Evolutionary conservation across 2,329 filamentous ascomycete species (phyloP).

Genomic region (Pezizomycotina sp.): DNA sequence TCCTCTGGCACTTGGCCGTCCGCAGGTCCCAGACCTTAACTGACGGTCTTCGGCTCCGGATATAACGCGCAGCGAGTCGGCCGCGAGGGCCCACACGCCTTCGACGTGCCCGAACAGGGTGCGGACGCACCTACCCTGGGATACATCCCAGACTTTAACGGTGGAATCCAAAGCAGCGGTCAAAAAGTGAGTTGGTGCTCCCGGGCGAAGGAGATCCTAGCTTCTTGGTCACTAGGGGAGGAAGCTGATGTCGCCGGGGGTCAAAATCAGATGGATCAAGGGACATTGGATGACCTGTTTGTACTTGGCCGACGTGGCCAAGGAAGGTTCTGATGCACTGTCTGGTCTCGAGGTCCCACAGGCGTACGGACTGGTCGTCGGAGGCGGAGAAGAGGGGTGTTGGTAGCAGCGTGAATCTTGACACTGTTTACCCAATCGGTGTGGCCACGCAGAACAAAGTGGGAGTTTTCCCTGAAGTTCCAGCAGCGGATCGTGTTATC

Average conservation of each 20-base stretch:
- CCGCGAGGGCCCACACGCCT: slow-evolving; percentile 83
- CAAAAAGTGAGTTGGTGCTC: slow-evolving; percentile 79
- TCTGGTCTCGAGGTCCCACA: slow-evolving; percentile 84
- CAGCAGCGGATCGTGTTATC: slow-evolving; percentile 85
- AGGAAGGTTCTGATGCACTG: slow-evolving; percentile 61
- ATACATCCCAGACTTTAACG: slow-evolving; percentile 81
- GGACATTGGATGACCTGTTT: slow-evolving; percentile 44
- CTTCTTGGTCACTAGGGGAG: slow-evolving; percentile 19
- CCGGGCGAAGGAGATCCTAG: slow-evolving; percentile 40
- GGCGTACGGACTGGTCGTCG: slow-evolving; percentile 75
- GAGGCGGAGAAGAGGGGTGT: slow-evolving; percentile 84
- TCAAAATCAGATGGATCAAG: slow-evolving; percentile 22
- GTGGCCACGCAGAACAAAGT: slow-evolving; percentile 66
- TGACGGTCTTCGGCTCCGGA: slow-evolving; percentile 84
- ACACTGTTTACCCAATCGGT: slow-evolving; percentile 96
- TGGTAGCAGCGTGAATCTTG: slow-evolving; percentile 61
- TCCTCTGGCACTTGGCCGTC: slow-evolving; percentile 79
- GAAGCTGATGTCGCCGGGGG: slow-evolving; percentile 16
- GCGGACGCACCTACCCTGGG: slow-evolving; percentile 62
- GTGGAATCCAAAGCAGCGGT: slow-evolving; percentile 84
- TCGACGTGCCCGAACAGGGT: slow-evolving; percentile 96
- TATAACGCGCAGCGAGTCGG: slow-evolving; percentile 73
- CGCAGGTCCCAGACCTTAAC: slow-evolving; percentile 91
- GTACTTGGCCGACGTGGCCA: slow-evolving; percentile 87
- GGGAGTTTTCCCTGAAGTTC: slow-evolving; percentile 72